Evolutionary conservation across 2,329 filamentous ascomycete genomes (phyloP), one percentile per base, ranked within the genome.

Genomic region (Exophiala dermatitidis): DNA sequence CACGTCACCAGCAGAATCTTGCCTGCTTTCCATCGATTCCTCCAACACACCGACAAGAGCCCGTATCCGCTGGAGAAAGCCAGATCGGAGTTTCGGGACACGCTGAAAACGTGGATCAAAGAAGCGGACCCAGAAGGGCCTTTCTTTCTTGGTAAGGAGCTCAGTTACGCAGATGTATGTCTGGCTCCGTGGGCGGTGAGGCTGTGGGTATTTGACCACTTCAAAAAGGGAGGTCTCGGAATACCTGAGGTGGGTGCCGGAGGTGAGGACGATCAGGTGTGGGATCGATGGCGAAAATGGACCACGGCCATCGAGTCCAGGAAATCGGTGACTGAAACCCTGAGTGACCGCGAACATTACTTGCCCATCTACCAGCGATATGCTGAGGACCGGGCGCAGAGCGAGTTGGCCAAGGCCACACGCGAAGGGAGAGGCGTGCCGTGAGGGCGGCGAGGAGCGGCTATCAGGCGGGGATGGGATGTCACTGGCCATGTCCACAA

Each of bases 131-230:
- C 68, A 0, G 62, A 72, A 10, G 82, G 82, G 0, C 86, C 85
- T 0, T 90, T 78, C 69, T 90, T 90, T 64, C 65, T 83, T 0
- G 86, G 86, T 1, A 67, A 72, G 1, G 71, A 77, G 32, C 77
- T 88, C 10, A 77, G 77, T 48, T 68, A 90, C 10, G 79, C 88
- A 8, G 87, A 91, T 67, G 73, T 89, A 26, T 77, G 80, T 54
- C 70, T 90, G 3, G 86, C 82, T 31, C 86, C 86, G 0, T 90
- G 85, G 85, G 82, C 83, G 0, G 77, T 82, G 62, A 74, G 86
- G 9, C 65, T 89, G 19, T 91, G 85, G 74, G 72, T 88, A 3
- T 83, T 90, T 59, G 84, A 90, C 61, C 77, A 88, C 59, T 90
- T 85, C 66, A 90, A 45, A 32, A 4, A 90, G 64, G 74, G 73